Evolutionary conservation across 169 alveolate genomes (phyloP).

Genomic region (Cardiosporidium cionae): DNA sequence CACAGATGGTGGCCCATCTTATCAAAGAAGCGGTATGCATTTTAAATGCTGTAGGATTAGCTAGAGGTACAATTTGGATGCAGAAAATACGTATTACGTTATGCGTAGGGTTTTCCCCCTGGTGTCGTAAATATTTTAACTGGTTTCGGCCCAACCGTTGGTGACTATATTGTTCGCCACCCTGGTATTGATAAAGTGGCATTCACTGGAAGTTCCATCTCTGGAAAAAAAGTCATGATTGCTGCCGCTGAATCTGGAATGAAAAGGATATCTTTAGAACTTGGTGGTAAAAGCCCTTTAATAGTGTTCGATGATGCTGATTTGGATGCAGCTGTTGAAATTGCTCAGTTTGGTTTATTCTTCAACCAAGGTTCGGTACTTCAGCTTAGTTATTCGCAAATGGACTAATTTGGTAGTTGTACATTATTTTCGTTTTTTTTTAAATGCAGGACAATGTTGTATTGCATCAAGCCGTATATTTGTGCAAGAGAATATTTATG

Average conservation of each 20-base stretch:
- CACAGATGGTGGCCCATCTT: constrained; percentile 53
- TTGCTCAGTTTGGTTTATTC: constrained; percentile 56
- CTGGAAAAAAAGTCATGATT: constrained; percentile 50
- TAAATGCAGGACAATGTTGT: constrained; percentile 68
- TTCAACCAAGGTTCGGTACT: too few species aligned
- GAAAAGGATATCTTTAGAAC: constrained; percentile 65
- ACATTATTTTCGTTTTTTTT: too few species aligned
- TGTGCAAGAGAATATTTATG: constrained; percentile 65
- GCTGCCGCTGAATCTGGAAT: constrained; percentile 42
- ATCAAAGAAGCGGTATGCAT: constrained; percentile 47
- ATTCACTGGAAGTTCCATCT: constrained; percentile 74
- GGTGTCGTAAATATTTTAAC: constrained; percentile 71
- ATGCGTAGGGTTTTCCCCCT: constrained; percentile 58
- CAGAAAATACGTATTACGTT: too few species aligned
- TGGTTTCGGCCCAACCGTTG: constrained; percentile 64
- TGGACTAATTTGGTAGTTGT: too few species aligned
- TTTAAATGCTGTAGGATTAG: background rate
- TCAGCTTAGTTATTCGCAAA: too few species aligned
- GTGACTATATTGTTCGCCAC: constrained; percentile 49
- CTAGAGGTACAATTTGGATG: too few species aligned
- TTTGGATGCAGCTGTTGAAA: constrained; percentile 59
- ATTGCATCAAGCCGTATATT: constrained; percentile 58
- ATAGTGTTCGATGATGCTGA: constrained; percentile 69
- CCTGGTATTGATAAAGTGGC: constrained; percentile 57
- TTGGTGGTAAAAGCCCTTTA: constrained; percentile 79